phyloP scores from a whole-genome alignment of 495 filamentous ascomycete genomes.

The Aspergillus heteromorphus region DNA sequence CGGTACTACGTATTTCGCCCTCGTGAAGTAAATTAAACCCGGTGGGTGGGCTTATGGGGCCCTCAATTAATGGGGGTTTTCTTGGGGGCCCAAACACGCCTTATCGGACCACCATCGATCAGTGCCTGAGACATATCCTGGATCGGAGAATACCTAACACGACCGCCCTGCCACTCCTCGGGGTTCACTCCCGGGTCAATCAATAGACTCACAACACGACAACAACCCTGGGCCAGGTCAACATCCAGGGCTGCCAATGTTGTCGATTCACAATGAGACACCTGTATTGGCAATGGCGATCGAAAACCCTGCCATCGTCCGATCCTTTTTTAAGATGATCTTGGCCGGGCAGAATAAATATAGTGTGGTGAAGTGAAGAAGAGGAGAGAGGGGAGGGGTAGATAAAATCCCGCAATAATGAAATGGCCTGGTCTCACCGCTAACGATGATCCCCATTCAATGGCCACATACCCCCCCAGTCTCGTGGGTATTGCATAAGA shows the following conservation, averaged over 20 bases:
- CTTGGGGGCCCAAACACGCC: not conserved
- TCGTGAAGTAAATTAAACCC: not conserved
- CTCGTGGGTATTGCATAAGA: not conserved
- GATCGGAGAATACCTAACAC: not conserved
- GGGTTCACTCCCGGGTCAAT: too few relatives aligned
- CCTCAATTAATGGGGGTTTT: not conserved
- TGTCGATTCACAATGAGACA: not conserved
- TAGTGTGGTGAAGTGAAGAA: not conserved
- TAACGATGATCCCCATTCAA: not conserved
- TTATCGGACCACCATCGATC: not conserved
- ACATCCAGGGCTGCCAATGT: not conserved
- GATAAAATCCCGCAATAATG: not conserved
- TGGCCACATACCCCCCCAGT: not conserved
- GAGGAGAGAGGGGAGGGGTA: not conserved
- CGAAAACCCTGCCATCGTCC: not conserved
- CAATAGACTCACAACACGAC: too few relatives aligned
- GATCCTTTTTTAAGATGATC: not conserved
- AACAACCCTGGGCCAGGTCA: not conserved
- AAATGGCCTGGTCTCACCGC: not conserved
- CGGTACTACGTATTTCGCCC: not conserved
- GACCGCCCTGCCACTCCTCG: too few relatives aligned
- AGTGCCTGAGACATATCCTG: not conserved
- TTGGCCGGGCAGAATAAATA: not conserved
- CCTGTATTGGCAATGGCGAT: not conserved
- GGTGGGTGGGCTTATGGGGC: not conserved